Conservation (phyloP, 192 early-diverging fungal genomes). For the Coemansia nantahalensis region DNA sequence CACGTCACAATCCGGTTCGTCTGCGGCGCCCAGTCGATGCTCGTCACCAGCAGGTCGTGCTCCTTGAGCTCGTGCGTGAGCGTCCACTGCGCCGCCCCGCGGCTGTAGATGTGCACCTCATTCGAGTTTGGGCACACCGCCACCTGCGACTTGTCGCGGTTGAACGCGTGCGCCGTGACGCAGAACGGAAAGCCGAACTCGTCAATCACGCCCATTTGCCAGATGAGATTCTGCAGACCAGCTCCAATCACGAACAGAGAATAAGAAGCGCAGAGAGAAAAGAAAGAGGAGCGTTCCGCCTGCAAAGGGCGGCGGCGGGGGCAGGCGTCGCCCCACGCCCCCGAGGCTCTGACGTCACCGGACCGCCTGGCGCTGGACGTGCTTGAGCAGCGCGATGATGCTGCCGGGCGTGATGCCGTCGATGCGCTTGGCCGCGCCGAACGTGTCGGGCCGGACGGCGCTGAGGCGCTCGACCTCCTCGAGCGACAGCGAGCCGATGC, state of each 20-base stretch:
- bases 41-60: conserved; percentile 95
- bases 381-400: conserved; percentile 66
- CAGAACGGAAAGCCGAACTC: conserved; percentile 54
- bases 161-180: conserved; percentile 93
- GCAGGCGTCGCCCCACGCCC: no score
- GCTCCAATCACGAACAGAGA: no score
- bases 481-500: conserved; percentile 38
- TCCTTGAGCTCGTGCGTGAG: conserved; percentile 70
- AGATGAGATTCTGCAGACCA: neutral
- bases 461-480: conserved; percentile 50
- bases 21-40: conserved; percentile 93
- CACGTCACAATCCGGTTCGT: conserved; percentile 95
- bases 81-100: conserved; percentile 60
- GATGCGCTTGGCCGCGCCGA: conserved; percentile 71
- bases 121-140: conserved; percentile 84
- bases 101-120: conserved; percentile 85
- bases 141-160: conserved; percentile 63
- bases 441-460: conserved; percentile 39
- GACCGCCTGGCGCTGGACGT: conserved; percentile 22
- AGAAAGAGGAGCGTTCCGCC: no score
- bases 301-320: no score
- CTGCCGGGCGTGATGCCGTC: conserved; percentile 77
- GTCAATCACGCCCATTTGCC: conserved; percentile 44
- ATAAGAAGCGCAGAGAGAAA: neutral
- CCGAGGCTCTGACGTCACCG: no score